Evolutionary conservation across 129 eudicot genomes (phyloP), one percentile per base, ranked within the genome.

Genomic region (Flaveria bidentis): DNA sequence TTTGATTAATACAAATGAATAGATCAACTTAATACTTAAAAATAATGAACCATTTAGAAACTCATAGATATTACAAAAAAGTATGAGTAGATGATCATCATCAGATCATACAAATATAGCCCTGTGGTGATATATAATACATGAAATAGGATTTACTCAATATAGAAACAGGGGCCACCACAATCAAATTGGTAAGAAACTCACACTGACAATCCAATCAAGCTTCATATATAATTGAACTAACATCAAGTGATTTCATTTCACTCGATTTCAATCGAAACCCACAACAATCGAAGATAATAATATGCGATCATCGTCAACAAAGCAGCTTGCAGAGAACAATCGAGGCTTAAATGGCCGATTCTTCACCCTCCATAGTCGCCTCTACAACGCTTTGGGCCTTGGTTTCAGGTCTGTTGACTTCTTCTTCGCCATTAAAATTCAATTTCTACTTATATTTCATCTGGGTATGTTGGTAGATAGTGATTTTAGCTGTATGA

Each of bases 381-480:
- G 96, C 78, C 88, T 92, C 28, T 76, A 87, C 63, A 87, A 87
- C 55, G 87, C 96, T n/a, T 84, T 89, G 7, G 77, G 72, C 61
- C 92, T 89, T 55, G 97, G 92, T 45, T 62, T 82, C 73, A 80
- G 91, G 88, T 84, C 22, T 47, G 0, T 10, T 72, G 4, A 55
- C 69, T 62, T 51, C 42, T 71, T 53, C 41, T 41, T 67, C 47
- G 5, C 26, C 51, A 13, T 69, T 56, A 18, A 58, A 15, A 25
- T 42, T 68, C 47, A 2, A 26, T 11, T 56, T 55, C 36, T 26
- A 7, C 12, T 30, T 55, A 20, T 7, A 41, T 55, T 42, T 72
- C 67, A 58, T 45, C 14, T 51, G 28, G 56, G 30, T 60, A 63
- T 25, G 45, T 23, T 72, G 53, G 39, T n/a, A 41, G 22, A 33